phyloP scores from a whole-genome alignment of 495 filamentous ascomycete genomes.

The Pseudoneurospora amorphoporcata region DNA sequence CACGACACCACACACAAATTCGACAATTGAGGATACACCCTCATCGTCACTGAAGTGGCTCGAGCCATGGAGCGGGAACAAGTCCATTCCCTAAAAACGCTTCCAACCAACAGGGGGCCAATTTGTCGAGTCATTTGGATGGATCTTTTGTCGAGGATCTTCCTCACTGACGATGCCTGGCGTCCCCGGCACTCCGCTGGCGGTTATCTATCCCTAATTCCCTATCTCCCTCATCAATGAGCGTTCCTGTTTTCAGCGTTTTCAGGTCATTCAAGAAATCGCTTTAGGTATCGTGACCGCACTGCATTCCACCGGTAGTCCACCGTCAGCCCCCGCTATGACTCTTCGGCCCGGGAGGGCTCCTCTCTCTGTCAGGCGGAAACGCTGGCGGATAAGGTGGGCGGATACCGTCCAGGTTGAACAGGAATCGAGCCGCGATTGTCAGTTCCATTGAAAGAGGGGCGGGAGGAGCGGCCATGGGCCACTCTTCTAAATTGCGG shows the following conservation, averaged over 20 bases:
- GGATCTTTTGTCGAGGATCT: neutral
- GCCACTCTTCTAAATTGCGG: neutral
- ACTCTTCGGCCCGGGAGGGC: neutral
- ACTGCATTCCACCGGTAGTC: neutral
- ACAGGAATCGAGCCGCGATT: neutral
- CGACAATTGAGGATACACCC: neutral
- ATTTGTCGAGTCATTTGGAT: neutral
- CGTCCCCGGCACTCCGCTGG: neutral
- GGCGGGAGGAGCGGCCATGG: neutral
- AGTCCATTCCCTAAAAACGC: neutral
- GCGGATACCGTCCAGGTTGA: neutral
- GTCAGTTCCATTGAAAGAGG: neutral
- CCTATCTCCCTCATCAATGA: neutral
- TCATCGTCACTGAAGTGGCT: neutral
- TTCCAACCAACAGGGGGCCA: neutral
- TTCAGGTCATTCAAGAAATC: neutral
- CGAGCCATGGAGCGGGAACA: neutral
- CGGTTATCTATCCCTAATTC: neutral
- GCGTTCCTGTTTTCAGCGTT: neutral
- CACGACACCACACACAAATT: neutral
- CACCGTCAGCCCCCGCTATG: neutral
- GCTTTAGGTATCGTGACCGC: neutral
- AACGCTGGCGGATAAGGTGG: neutral
- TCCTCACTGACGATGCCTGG: neutral
- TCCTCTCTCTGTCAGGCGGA: neutral